A percentile compares a stretch with the other conserved stretches of the same genome.
phyloP scores from a whole-genome alignment of 257 asterid genomes.

The Leonotis leonurus region DNA sequence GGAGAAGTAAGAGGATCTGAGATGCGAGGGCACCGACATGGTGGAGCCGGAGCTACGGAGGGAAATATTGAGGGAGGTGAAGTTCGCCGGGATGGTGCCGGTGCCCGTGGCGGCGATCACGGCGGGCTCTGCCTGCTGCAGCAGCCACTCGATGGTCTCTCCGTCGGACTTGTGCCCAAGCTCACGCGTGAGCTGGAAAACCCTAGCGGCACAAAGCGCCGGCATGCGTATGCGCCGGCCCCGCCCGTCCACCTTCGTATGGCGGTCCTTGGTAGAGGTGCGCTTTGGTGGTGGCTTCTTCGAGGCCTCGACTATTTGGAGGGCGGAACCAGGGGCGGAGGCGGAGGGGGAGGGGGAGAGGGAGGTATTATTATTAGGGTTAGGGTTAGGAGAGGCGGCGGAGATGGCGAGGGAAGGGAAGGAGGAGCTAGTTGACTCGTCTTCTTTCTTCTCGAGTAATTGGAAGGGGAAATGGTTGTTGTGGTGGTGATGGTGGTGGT shows the following conservation, averaged over 20 bases:
- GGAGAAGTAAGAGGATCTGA: conserved; percentile 61
- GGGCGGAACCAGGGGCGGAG: conserved; percentile 26
- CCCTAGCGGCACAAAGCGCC: conserved; percentile 93
- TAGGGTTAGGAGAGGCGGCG: conserved; percentile 34
- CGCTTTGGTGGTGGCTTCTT: conserved; percentile 73
- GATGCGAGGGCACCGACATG: conserved; percentile 91
- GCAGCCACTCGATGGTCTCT: conserved; percentile 85
- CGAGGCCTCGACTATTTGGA: conserved; percentile 43
- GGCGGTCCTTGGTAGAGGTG: conserved; percentile 83
- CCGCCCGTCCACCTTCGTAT: conserved; percentile 87
- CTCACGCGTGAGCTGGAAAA: conserved; percentile 88
- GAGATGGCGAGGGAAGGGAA: conserved; percentile 34
- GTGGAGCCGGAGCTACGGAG: conserved; percentile 85
- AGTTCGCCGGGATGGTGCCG: conserved; percentile 93
- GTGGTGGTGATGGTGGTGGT: conserved; percentile 37
- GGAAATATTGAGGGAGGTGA: conserved; percentile 78
- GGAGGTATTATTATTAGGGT: conserved; percentile 8
- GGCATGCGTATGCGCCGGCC: conserved; percentile 98
- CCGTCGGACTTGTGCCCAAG: conserved; percentile 96
- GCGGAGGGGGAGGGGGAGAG: conserved; percentile 19
- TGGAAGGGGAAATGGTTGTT: conserved; percentile 72
- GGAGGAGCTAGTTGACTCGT: conserved; percentile 32
- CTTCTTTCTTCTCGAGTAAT: conserved; percentile 73
- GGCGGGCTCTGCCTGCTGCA: conserved; percentile 93
- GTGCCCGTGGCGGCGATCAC: conserved; percentile 96